Base-by-base conservation (phyloP, 2,329 filamentous ascomycete genomes). In the Cordyceps javanica region DNA sequence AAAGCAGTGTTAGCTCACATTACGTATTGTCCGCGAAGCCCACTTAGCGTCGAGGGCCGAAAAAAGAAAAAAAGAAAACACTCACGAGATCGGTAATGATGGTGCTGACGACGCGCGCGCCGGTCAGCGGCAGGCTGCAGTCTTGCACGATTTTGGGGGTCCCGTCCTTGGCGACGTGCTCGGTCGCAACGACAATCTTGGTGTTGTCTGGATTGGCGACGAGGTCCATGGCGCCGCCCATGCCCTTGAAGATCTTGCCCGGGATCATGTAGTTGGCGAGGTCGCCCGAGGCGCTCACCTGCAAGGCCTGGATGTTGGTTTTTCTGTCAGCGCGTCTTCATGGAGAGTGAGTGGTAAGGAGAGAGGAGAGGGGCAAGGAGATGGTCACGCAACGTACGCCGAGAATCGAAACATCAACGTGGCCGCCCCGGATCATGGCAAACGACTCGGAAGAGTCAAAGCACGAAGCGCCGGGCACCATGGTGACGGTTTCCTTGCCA, bases 191-290 rank as follows among this genome's bases (percentile, higher is more conserved):
- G 5, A 89, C 84, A 63, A 89, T 87, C 77, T 88, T 89, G 62
- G 86, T 89, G 65, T 80, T 77, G 63, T 87, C 83, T 0, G 86
- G 86, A 71, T 89, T 88, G 38, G 83, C 85, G 11, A 89, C 85
- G 8, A 89, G 73, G 68, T 89, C 86, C 86, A 89, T 89, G 19
- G 86, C 86, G 28, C 86, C 86, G 60, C 90, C 90, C 86, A 95
- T 94, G 19, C 90, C 90, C 78, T 94, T 94, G 73, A 91, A 85
- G 11, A 90, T 83, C 72, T 93, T 94, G 25, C 90, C 90, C 0
- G 90, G 90, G 61, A 95, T 88, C 87, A 94, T 94, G 78, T 90
- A 95, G 73, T 94, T 94, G 46, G 90, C 90, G 55, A 95, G 73
- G 68, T 95, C 90, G 26, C 90, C 90, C 2, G 82, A 78, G 0